These are phyloP conservation scores for Gentiana macrophylla DNA, from an alignment of 257 asterid species.

Conservation along the genomic window DNA sequence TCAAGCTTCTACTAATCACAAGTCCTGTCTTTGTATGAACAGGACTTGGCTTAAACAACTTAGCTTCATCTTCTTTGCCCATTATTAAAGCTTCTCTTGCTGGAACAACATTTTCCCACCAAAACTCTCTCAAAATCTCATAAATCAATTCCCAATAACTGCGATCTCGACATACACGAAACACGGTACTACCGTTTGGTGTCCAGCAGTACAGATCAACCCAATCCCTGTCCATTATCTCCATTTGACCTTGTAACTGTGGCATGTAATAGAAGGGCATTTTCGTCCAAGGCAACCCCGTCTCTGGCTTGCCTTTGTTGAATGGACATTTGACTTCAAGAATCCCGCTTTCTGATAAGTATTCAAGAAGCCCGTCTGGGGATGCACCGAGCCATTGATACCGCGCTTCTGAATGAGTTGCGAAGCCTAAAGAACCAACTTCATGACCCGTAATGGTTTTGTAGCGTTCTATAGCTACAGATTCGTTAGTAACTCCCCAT, in stretches of 20 bases:
- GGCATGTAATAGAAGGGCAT: slow-evolving; percentile 96
- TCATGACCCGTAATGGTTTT: slow-evolving; percentile 77
- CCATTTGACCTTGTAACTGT: slow-evolving; percentile 98
- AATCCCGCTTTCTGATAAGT: slow-evolving; percentile 61
- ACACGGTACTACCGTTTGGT: slow-evolving; percentile 76
- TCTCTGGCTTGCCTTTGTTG: slow-evolving; percentile 85
- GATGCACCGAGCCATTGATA: slow-evolving; percentile 90
- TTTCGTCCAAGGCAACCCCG: slow-evolving; percentile 63
- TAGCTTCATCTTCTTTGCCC: slow-evolving; percentile 63
- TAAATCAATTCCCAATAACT: slow-evolving; percentile 65
- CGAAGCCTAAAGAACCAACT: slow-evolving; percentile 70
- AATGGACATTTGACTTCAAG: slow-evolving; percentile 94
- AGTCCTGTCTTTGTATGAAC: slow-evolving; percentile 68
- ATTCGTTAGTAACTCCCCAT: slow-evolving; percentile 87
- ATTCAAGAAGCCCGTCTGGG: slow-evolving; percentile 78
- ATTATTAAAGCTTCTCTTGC: slow-evolving; percentile 61
- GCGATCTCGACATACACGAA: slow-evolving; percentile 64
- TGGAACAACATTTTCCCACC: slow-evolving; percentile 95
- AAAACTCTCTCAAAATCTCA: slow-evolving; percentile 67
- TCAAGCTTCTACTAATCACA: slow-evolving; percentile 56
- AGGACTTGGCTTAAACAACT: slow-evolving; percentile 48
- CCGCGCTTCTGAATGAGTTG: slow-evolving; percentile 55
- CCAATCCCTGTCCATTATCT: slow-evolving; percentile 87
- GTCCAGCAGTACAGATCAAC: slow-evolving; percentile 95
- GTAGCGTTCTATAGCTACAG: slow-evolving; percentile 72